These are phyloP conservation scores for Phytopythium litorale DNA, from an alignment of 352 stramenopile genomes.

Conservation along the genomic window DNA sequence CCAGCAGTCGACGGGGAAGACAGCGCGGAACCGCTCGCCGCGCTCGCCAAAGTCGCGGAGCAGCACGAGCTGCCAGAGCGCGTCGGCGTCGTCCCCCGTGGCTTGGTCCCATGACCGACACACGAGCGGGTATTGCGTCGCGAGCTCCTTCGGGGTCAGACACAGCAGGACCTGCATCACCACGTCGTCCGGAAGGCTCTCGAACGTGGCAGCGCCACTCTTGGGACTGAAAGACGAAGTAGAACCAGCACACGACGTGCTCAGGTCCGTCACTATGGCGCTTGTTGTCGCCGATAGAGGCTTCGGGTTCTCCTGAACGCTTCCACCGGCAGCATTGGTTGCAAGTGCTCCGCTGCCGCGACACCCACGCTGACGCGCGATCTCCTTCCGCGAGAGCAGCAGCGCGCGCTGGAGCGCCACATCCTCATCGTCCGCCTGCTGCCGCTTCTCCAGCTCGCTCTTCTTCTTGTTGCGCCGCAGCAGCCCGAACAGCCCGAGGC, in stretches of 20 bases:
- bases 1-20: constrained; percentile 56
- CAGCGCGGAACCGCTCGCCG: constrained; percentile 37
- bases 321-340: not conserved
- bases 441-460: constrained; percentile 23
- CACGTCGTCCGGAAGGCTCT: constrained; percentile 35
- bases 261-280: not conserved
- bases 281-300: not conserved
- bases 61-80: constrained; percentile 53
- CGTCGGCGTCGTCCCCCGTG: constrained; percentile 28
- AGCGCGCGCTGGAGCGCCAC: constrained; percentile 17
- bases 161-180: constrained; percentile 51
- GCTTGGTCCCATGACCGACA: constrained; percentile 31
- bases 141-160: constrained; percentile 41
- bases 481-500: constrained; percentile 54
- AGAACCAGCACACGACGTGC: no score
- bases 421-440: constrained; percentile 12
- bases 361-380: not conserved
- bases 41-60: constrained; percentile 48
- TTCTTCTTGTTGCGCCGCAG: constrained; percentile 44
- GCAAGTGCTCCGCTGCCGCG: not conserved
- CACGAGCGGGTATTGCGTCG: constrained; percentile 29
- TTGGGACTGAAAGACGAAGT: not conserved
- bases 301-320: not conserved
- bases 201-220: constrained; percentile 4
- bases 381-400: constrained; percentile 15